Evolutionary conservation across 306 rosid genomes (phyloP).

Genomic region (Quercus robur): DNA sequence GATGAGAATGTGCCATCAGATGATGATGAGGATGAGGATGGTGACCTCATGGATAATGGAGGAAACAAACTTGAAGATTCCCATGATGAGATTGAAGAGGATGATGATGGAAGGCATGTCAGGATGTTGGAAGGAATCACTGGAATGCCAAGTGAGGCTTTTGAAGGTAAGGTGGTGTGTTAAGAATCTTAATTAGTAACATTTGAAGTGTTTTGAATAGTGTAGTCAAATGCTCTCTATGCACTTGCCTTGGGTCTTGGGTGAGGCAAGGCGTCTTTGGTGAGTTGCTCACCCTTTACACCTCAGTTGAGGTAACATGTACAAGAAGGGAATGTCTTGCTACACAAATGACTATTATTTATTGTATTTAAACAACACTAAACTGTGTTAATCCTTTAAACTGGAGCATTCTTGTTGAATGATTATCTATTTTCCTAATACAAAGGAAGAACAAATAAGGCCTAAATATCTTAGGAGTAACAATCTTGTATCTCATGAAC

Average conservation of each 20-base stretch:
- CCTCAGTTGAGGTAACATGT: no score
- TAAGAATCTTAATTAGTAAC: neutral
- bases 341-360: no score
- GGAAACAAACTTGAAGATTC: constrained; percentile 22
- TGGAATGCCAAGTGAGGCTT: constrained; percentile 59
- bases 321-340: no score
- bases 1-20: constrained; percentile 84
- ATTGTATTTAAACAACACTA: no score
- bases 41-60: constrained; percentile 8
- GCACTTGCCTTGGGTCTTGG: neutral
- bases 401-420: no score
- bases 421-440: no score
- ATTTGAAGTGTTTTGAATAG: neutral
- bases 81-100: constrained; percentile 34
- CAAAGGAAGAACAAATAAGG: no score
- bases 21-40: constrained; percentile 58
- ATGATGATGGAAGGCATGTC: constrained; percentile 50
- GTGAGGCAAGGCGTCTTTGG: neutral
- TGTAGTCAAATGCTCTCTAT: neutral
- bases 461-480: no score
- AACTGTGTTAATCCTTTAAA: no score
- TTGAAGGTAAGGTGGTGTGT: constrained; percentile 45
- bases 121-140: constrained; percentile 66
- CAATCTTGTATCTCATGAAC: no score
- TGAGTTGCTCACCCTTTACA: no score